These are phyloP conservation scores for Penicillium vulpinum DNA, from an alignment of 2,329 filamentous ascomycete genomes.

Conservation along the genomic window DNA sequence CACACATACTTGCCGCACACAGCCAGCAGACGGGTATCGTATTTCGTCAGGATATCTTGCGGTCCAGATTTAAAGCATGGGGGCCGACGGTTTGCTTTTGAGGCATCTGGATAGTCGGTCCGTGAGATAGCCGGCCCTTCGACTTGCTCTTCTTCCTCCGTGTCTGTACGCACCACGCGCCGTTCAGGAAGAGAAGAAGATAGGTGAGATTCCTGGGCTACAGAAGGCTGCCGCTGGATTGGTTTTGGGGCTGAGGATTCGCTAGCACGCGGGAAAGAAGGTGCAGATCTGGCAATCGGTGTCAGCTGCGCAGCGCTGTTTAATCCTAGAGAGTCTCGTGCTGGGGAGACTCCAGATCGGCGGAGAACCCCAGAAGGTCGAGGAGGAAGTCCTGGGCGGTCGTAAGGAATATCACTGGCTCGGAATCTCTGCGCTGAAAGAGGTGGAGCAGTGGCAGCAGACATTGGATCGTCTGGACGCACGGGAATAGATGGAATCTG, in stretches of 20 bases:
- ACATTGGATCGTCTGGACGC: conserved; percentile 19
- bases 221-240: conserved; percentile 30
- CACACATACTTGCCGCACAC: conserved; percentile 86
- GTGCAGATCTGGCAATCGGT: conserved; percentile 16
- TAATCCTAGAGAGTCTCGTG: conserved; percentile 17
- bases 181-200: conserved; percentile 24
- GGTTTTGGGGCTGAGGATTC: conserved; percentile 23
- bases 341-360: conserved; percentile 26
- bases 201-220: conserved; percentile 28
- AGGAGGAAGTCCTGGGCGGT: conserved; percentile 53
- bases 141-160: conserved; percentile 53
- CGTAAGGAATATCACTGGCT: conserved; percentile 37
- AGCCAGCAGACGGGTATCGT: conserved; percentile 82
- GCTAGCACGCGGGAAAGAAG: conserved; percentile 10
- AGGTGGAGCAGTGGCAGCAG: conserved; percentile 30
- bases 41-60: conserved; percentile 78
- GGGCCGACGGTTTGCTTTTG: conserved; percentile 78
- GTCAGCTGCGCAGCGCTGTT: conserved; percentile 15
- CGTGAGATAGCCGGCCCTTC: conserved; percentile 55
- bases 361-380: conserved; percentile 32
- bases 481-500: conserved; percentile 32
- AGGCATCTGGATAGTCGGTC: conserved; percentile 77
- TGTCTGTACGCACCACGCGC: conserved; percentile 37
- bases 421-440: conserved; percentile 43
- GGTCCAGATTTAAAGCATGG: conserved; percentile 71